phyloP scores from a whole-genome alignment of 352 stramenopile genomes.

The Globisporangium sylvaticum region DNA sequence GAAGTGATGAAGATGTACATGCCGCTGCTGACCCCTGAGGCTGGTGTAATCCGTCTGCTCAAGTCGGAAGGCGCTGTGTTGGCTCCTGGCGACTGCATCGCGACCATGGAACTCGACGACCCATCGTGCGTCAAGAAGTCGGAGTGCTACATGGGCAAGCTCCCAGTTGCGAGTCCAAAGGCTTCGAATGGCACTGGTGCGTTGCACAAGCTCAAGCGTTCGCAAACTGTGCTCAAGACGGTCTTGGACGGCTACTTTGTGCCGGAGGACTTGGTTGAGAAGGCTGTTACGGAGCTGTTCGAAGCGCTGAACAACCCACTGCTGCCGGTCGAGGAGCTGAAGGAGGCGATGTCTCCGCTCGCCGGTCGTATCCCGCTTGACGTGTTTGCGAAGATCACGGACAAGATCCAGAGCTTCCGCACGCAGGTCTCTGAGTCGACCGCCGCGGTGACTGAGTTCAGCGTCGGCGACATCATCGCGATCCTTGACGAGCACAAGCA shows the following conservation, averaged over 20 bases:
- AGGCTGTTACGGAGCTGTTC: constrained; percentile 88
- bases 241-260: constrained; percentile 94
- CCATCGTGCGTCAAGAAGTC: constrained; percentile 95
- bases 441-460: constrained; percentile 36
- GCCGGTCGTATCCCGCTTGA: constrained; percentile 93
- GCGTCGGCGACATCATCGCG: constrained; percentile 44
- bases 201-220: constrained; percentile 66
- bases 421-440: constrained; percentile 32
- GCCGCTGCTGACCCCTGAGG: constrained; percentile 96
- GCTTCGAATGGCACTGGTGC: constrained; percentile 38
- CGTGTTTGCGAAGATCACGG: constrained; percentile 89
- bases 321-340: constrained; percentile 92
- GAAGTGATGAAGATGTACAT: constrained; percentile 99
- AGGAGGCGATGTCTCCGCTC: constrained; percentile 95
- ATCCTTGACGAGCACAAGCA: constrained; percentile 69
- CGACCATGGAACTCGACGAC: constrained; percentile 97
- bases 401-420: constrained; percentile 76
- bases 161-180: constrained; percentile 35
- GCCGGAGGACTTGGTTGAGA: constrained; percentile 75
- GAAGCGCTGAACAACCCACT: constrained; percentile 57
- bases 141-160: constrained; percentile 87
- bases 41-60: constrained; percentile 92
- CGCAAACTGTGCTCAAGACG: constrained; percentile 85
- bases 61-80: constrained; percentile 96
- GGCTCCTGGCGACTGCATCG: constrained; percentile 94